These are phyloP conservation scores for Pyronema omphalodes DNA, from an alignment of 495 filamentous ascomycete genomes.

Conservation along the genomic window DNA sequence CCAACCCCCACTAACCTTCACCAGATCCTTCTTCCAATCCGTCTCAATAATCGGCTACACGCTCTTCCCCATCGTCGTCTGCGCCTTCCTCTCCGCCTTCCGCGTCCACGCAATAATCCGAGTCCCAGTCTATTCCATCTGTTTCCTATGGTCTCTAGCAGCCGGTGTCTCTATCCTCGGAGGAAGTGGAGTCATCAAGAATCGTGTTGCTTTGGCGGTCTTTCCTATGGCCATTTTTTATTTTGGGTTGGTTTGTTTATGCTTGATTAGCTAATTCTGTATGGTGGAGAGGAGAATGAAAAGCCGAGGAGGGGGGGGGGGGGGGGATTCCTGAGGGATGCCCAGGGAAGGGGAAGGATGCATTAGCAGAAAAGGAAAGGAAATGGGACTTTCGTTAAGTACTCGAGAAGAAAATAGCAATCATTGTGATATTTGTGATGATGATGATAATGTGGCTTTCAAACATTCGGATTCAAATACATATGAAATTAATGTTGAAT, in stretches of 20 bases:
- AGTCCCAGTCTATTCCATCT: constrained; percentile 73
- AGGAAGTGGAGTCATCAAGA: constrained; percentile 84
- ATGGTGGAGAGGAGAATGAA: neutral
- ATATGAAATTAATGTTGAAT: no score
- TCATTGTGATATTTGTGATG: no score
- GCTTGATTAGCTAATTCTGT: constrained; percentile 68
- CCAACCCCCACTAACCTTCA: neutral
- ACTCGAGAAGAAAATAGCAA: no score
- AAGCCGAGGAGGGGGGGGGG: no score
- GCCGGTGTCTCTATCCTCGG: constrained; percentile 91
- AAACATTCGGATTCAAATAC: no score
- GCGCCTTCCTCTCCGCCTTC: constrained; percentile 70
- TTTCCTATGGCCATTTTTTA: constrained; percentile 97
- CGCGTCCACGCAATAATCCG: constrained; percentile 55
- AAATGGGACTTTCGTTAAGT: no score
- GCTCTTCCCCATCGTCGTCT: constrained; percentile 93
- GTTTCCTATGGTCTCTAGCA: constrained; percentile 81
- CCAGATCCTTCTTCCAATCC: constrained; percentile 88
- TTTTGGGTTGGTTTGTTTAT: constrained; percentile 75
- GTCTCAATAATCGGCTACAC: constrained; percentile 98
- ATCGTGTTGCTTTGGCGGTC: constrained; percentile 85
- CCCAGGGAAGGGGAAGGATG: no score
- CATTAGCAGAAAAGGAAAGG: no score
- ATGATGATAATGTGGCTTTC: no score
- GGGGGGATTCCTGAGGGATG: no score